phyloP scores from a whole-genome alignment of 768 basidiomycete genomes.

The Amanita pseudoporphyria region DNA sequence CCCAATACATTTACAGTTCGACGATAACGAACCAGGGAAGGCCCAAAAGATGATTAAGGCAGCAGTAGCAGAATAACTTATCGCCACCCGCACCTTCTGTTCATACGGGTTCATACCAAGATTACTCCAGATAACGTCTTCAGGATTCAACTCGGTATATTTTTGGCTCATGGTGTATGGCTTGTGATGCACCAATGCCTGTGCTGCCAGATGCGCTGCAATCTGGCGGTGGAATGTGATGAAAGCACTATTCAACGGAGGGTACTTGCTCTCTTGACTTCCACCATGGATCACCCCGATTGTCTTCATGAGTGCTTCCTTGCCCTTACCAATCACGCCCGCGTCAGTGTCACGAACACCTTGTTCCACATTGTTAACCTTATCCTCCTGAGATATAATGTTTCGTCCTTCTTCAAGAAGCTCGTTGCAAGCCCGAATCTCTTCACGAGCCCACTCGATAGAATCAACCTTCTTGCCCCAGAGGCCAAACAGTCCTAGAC shows the following conservation, averaged over 20 bases:
- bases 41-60: constrained; percentile 85
- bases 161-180: constrained; percentile 74
- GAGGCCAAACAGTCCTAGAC: constrained; percentile 51
- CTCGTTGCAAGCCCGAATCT: constrained; percentile 50
- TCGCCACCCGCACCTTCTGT: constrained; percentile 46
- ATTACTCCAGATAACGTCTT: constrained; percentile 90
- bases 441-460: constrained; percentile 79
- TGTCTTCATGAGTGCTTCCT: constrained; percentile 6
- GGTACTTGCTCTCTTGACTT: constrained; percentile 33
- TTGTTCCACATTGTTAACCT: constrained; percentile 14
- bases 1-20: background rate
- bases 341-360: constrained; percentile 6
- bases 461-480: constrained; percentile 87
- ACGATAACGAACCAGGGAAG: constrained; percentile 51
- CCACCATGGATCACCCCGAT: constrained; percentile 7
- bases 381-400: constrained; percentile 21
- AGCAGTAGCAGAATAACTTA: constrained; percentile 69
- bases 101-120: constrained; percentile 87
- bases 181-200: constrained; percentile 67
- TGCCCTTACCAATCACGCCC: constrained; percentile 7
- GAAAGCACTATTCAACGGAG: constrained; percentile 66
- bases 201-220: constrained; percentile 80
- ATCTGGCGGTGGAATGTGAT: constrained; percentile 90
- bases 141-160: constrained; percentile 76
- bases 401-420: constrained; percentile 43